A percentile compares a stretch with the other conserved stretches of the same genome.
Conservation (phyloP, 2,329 filamentous ascomycete species). For the Colletotrichum scovillei region DNA sequence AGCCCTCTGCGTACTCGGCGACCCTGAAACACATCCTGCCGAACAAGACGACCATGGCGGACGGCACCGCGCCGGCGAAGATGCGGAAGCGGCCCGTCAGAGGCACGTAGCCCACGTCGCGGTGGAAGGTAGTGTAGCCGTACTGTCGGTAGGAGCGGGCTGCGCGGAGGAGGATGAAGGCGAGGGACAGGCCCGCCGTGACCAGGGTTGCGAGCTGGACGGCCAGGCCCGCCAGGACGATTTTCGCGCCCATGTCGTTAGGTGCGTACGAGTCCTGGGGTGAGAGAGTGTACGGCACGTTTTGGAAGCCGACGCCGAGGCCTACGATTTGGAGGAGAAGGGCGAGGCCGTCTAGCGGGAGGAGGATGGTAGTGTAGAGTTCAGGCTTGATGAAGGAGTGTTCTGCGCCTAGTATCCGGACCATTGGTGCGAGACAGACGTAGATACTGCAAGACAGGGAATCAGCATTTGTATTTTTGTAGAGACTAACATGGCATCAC, state of each 20-base stretch:
- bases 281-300: constrained; percentile 19
- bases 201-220: constrained; percentile 41
- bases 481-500: too few species aligned
- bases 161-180: constrained; percentile 39
- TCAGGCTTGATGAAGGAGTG: constrained; percentile 42
- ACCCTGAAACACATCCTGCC: constrained; percentile 42
- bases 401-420: constrained; percentile 42
- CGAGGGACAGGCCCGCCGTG: constrained; percentile 40
- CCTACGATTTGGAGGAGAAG: constrained; percentile 43
- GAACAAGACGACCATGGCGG: constrained; percentile 40
- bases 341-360: constrained; percentile 41
- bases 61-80: constrained; percentile 40
- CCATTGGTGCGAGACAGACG: constrained; percentile 40
- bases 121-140: constrained; percentile 45
- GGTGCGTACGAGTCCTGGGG: neutral
- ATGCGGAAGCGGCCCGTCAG: constrained; percentile 42
- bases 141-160: constrained; percentile 38
- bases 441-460: constrained; percentile 40
- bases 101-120: constrained; percentile 39
- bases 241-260: constrained; percentile 37
- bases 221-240: constrained; percentile 41
- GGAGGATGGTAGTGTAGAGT: constrained; percentile 41
- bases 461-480: neutral
- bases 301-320: constrained; percentile 42
- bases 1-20: constrained; percentile 40